These are phyloP conservation scores for Capronia coronata DNA, from an alignment of 2,329 filamentous ascomycete genomes.

Conservation along the genomic window DNA sequence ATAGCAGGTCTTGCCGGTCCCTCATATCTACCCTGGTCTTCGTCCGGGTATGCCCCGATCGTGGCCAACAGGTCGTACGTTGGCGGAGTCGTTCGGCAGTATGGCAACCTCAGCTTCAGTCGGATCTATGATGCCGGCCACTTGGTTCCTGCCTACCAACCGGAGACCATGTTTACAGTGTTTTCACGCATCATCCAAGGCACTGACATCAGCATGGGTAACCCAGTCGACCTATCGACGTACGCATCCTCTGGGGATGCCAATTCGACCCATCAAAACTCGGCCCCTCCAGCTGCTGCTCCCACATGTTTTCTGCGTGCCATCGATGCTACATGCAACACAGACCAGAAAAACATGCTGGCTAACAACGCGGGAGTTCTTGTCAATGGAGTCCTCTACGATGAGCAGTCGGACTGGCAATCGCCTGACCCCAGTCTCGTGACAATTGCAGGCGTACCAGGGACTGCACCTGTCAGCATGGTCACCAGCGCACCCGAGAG, in stretches of 20 bases:
- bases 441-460: constrained; percentile 29
- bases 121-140: constrained; percentile 50
- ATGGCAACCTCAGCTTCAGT: constrained; percentile 41
- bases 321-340: constrained; percentile 47
- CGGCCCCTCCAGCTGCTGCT: constrained; percentile 43
- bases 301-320: constrained; percentile 57
- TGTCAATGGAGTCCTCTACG: constrained; percentile 54
- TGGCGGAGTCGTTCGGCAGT: constrained; percentile 41
- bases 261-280: constrained; percentile 53
- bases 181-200: constrained; percentile 49
- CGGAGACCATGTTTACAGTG: constrained; percentile 48
- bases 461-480: constrained; percentile 28
- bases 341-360: constrained; percentile 46
- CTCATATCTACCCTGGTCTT: constrained; percentile 25
- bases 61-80: constrained; percentile 45
- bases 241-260: constrained; percentile 54
- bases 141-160: constrained; percentile 47
- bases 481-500: constrained; percentile 9
- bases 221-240: constrained; percentile 44
- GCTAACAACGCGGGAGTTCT: constrained; percentile 48
- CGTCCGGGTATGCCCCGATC: constrained; percentile 46
- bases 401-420: constrained; percentile 35
- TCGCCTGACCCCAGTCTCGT: constrained; percentile 30
- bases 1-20: constrained; percentile 33
- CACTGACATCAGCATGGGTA: constrained; percentile 45